A percentile compares a stretch with the other conserved stretches of the same genome.
phyloP scores from a whole-genome alignment of 192 early-diverging fungal genomes.

The Paraglomus occultum region DNA sequence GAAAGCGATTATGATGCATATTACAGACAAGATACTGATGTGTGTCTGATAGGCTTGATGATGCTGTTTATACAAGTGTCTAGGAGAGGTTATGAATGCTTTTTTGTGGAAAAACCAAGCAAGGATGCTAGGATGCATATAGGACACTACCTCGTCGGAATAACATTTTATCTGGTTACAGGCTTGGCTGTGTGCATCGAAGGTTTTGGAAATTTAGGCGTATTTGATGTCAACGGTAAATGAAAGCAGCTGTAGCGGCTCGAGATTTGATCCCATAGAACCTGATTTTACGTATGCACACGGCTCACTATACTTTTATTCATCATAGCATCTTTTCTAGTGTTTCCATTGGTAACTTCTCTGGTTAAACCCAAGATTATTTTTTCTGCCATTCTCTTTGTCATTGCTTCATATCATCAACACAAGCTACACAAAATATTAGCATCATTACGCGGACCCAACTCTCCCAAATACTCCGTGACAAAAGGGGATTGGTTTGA shows the following conservation, averaged over 20 bases:
- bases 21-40: background rate
- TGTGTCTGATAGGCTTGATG: constrained; percentile 32
- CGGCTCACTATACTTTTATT: background rate
- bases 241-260: background rate
- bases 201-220: constrained; percentile 35
- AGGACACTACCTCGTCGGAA: constrained; percentile 59
- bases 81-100: constrained; percentile 50
- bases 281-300: background rate
- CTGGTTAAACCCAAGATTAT: background rate
- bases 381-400: constrained; percentile 40
- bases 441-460: constrained; percentile 48
- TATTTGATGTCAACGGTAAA: constrained; percentile 4
- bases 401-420: constrained; percentile 62
- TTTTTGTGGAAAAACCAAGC: constrained; percentile 47
- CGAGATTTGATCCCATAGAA: background rate
- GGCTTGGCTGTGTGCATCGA: constrained; percentile 54
- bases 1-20: background rate
- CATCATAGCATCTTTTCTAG: background rate
- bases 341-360: too few relatives aligned
- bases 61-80: constrained; percentile 40
- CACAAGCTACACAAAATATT: constrained; percentile 62
- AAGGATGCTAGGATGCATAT: constrained; percentile 53
- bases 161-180: constrained; percentile 61
- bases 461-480: constrained; percentile 47
- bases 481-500: constrained; percentile 69